These are phyloP conservation scores for Eutrema japonicum DNA, from an alignment of 345 rosid species.

Conservation along the genomic window DNA sequence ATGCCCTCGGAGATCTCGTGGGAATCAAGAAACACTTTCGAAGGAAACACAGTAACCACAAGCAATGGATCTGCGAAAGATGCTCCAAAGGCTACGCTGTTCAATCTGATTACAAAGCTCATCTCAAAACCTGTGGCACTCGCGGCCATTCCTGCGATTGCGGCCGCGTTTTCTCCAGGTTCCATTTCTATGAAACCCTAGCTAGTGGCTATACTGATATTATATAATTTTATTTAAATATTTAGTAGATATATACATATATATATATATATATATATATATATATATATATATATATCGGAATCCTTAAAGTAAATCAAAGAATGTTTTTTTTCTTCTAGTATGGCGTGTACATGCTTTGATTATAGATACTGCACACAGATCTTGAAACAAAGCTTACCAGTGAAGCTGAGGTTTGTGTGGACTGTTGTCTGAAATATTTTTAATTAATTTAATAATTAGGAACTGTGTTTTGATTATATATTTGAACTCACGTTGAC, in stretches of 20 bases:
- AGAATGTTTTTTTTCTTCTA: conserved; percentile 37
- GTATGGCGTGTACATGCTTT: conserved; percentile 41
- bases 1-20: conserved; percentile 95
- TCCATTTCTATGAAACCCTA: conserved; percentile 35
- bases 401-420: conserved; percentile 28
- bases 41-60: conserved; percentile 90
- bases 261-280: neutral
- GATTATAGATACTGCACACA: conserved; percentile 18
- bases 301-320: conserved; percentile 43
- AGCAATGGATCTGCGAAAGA: conserved; percentile 93
- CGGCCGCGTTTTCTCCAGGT: conserved; percentile 99
- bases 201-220: conserved; percentile 5
- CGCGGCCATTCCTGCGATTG: conserved; percentile 99
- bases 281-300: neutral
- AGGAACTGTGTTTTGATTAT: conserved; percentile 35
- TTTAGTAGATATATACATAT: neutral
- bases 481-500: conserved; percentile 39
- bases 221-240: neutral
- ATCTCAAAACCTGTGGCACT: conserved; percentile 98
- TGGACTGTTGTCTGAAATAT: conserved; percentile 29
- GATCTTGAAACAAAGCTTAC: conserved; percentile 30
- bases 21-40: conserved; percentile 98
- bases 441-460: conserved; percentile 2
- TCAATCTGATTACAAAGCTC: conserved; percentile 98
- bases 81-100: conserved; percentile 97